Percentiles rank a stretch among this genome's conserved stretches.
Evolutionary conservation across 768 basidiomycete species (phyloP).

Genomic region (Fibroporia radiculosa): DNA sequence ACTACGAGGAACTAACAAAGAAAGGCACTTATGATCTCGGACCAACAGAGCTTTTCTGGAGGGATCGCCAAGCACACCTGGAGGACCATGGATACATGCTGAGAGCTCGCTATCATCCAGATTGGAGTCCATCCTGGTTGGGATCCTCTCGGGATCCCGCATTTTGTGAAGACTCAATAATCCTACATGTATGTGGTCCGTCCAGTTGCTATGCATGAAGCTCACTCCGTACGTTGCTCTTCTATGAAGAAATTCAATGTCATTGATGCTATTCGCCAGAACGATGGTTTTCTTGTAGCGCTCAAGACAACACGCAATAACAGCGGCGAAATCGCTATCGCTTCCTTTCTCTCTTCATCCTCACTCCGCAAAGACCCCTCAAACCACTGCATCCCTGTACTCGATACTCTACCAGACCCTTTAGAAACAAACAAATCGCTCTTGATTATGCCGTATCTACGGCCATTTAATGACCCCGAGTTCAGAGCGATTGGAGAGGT

Average conservation of each 20-base stretch:
- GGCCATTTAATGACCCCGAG: constrained; percentile 19
- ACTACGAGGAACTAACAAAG: background rate
- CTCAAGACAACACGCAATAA: constrained; percentile 8
- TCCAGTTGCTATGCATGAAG: background rate
- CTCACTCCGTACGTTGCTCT: background rate
- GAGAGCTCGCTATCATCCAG: constrained; percentile 9
- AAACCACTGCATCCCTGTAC: constrained; percentile 20
- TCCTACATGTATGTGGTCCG: constrained; percentile 2
- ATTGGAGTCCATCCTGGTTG: constrained; percentile 11
- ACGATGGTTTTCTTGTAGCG: constrained; percentile 9
- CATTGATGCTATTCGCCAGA: constrained; percentile 12
- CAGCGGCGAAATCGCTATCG: constrained; percentile 7
- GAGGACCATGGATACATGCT: constrained; percentile 11
- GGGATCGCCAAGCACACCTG: constrained; percentile 8
- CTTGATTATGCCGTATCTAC: constrained; percentile 21
- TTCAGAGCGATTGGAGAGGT: constrained; percentile 17
- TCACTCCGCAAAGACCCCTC: background rate
- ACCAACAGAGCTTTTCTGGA: constrained; percentile 7
- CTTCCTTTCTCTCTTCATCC: constrained; percentile 9
- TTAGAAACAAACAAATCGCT: constrained; percentile 2
- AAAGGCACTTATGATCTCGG: constrained; percentile 5
- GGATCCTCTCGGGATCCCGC: constrained; percentile 3
- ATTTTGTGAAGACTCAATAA: constrained; percentile 14
- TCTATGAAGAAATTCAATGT: constrained; percentile 1
- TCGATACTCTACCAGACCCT: constrained; percentile 15